Base-by-base conservation (phyloP, 176 grass and related monocot species). In the Musa schizocarpa region DNA sequence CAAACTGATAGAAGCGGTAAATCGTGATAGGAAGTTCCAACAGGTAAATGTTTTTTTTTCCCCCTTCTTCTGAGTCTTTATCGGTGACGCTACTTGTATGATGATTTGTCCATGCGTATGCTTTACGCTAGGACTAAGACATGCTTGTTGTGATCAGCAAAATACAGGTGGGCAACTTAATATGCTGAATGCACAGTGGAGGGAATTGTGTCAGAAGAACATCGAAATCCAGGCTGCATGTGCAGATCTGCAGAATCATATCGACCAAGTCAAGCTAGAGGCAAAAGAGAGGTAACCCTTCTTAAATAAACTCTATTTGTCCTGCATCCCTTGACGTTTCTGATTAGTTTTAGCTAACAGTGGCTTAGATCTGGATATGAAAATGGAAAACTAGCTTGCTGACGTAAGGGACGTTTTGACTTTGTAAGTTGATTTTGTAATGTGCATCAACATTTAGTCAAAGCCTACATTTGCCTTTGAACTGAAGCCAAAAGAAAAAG, bases 11-110 rank as follows among this genome's bases (percentile, higher is more conserved):
- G 95, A 99, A 84, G 76, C 76, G 50, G 91, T 99, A 29, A 99
- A 99, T 70, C 88, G 95, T 0, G 86, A 94, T 78, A 99, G 95
- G 68, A 99, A 99, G 61, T 94, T 99, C 51, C 95, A 99, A 71
- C 95, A 94, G 91, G 95, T 99, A 78, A 26, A 25, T 77, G 19
- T n/a, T 24, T 54, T 11, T 51, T 9, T 54, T 29, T 54, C 2
- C 64, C 14, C 13, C 16, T 20, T 19, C 10, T 6, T 19, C 6
- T 10, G 9, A 13, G 19, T 61, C 1, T 16, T 34, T 34, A 11
- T 73, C 34, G 54, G 25, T 1, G 1, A 67, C 53, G 11, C 13
- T 80, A 13, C 13, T 80, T 59, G 48, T 63, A 3, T 77, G 73
- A 20, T 81, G 50, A 72, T 59, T 79, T 57, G 29, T 29, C 29